Percentiles rank a stretch among this genome's conserved stretches.
These are phyloP conservation scores for Beta corolliflora DNA, from an alignment of 179 eudicot genomes.

Conservation along the genomic window DNA sequence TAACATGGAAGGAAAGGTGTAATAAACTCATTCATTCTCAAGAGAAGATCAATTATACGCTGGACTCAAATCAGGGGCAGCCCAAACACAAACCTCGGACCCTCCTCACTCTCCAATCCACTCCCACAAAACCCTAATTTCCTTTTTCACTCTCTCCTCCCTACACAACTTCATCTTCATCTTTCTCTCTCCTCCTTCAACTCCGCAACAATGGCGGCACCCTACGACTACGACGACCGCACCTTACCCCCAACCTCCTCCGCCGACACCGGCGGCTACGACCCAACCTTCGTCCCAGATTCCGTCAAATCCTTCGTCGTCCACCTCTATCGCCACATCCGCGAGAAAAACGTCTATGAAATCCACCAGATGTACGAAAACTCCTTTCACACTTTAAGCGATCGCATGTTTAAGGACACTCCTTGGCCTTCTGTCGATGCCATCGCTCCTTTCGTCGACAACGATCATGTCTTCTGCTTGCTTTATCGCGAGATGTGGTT, in stretches of 20 bases:
- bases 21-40: no score
- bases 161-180: conserved; percentile 19
- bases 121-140: conserved; percentile 18
- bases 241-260: conserved; percentile 26
- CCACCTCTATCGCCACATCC: conserved; percentile 85
- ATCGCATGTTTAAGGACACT: conserved; percentile 74
- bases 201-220: conserved; percentile 55
- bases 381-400: conserved; percentile 70
- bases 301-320: conserved; percentile 86
- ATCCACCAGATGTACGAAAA: conserved; percentile 97
- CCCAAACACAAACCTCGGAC: neutral
- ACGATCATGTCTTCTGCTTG: conserved; percentile 90
- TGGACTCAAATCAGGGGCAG: no score
- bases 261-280: conserved; percentile 39
- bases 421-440: conserved; percentile 96
- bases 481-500: conserved; percentile 96
- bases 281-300: conserved; percentile 85
- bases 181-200: conserved; percentile 7
- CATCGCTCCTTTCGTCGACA: conserved; percentile 72
- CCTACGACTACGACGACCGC: conserved; percentile 39
- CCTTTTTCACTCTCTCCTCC: neutral
- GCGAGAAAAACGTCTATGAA: conserved; percentile 95
- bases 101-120: neutral
- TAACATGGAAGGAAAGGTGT: no score
- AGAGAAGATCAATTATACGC: no score